phyloP scores from a whole-genome alignment of 2,329 filamentous ascomycete genomes.

The Hyphodiscus sp. region DNA sequence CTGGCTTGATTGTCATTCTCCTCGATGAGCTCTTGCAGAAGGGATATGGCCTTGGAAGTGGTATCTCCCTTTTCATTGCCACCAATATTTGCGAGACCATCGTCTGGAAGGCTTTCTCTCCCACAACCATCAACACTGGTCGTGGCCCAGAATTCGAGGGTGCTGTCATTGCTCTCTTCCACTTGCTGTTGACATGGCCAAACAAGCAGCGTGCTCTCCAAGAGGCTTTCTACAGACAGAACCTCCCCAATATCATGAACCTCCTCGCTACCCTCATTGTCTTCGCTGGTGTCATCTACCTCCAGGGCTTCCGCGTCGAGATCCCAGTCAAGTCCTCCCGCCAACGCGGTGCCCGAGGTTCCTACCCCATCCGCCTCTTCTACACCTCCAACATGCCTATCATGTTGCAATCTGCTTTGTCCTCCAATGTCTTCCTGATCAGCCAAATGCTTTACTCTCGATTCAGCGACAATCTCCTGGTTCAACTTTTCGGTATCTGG shows the following conservation, averaged over 20 bases:
- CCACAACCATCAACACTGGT: constrained; percentile 98
- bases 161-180: constrained; percentile 95
- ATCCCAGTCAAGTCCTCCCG: constrained; percentile 99
- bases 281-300: constrained; percentile 98
- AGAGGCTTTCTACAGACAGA: constrained; percentile 99
- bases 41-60: constrained; percentile 95
- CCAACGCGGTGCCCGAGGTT: constrained; percentile 96
- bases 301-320: constrained; percentile 98
- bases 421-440: constrained; percentile 98
- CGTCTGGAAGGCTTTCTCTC: constrained; percentile 99
- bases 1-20: constrained; percentile 97
- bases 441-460: constrained; percentile 99
- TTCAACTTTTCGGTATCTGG: constrained; percentile 96
- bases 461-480: constrained; percentile 97
- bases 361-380: constrained; percentile 97
- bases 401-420: constrained; percentile 98
- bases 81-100: constrained; percentile 99
- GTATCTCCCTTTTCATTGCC: constrained; percentile 98
- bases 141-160: constrained; percentile 99
- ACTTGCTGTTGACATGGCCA: constrained; percentile 95
- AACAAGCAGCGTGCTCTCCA: constrained; percentile 98
- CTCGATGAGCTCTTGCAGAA: constrained; percentile 99
- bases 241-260: constrained; percentile 99
- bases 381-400: constrained; percentile 99
- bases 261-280: constrained; percentile 85